Base-by-base conservation (phyloP, 2,329 filamentous ascomycete species). In the Helotiales sp. region DNA sequence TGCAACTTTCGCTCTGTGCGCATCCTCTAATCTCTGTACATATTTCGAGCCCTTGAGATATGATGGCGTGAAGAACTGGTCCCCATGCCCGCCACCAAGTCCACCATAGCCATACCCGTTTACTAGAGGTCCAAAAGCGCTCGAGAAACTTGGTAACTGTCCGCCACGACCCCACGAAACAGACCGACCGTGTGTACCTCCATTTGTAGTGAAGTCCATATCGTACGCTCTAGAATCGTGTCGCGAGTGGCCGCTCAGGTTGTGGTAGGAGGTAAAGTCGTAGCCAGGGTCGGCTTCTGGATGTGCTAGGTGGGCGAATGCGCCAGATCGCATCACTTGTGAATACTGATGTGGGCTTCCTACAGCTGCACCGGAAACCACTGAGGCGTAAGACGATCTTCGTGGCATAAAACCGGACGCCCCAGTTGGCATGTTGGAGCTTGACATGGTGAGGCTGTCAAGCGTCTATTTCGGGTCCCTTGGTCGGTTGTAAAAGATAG, bases 41-140 rank as follows among this genome's bases (percentile, higher is more conserved):
- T 97, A 94, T 75, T 88, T 87, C 15, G 93, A 95, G 45, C 87
- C 87, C 72, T 85, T 84, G 52, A 98, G 85, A 79, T 97, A 97
- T 5, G 93, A 93, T 0, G 95, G 95, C 11, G 90, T 85, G 78
- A 97, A 93, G 82, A 95, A 95, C 66, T 79, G 74, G 66, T 83
- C 78, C 11, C 57, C 63, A 66, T 71, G 57, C 13, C 63, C 68
- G 45, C 63, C 66, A 26, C 71, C 71, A 43, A 68, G 60, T n/a
- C 67, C 69, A 17, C 63, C 63, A 50, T 74, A 71, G 10, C 72
- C 73, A 62, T 72, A 54, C 6, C 74, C 75, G 67, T 76, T 75
- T 57, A 72, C 69, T 20, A 78, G 71, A 50, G 71, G 50, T 8
- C 71, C 73, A 68, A 76, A 78, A 40, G 77, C 77, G 66, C 75